phyloP scores from a whole-genome alignment of 169 alveolate genomes.

The Cryptosporidium sp. region DNA sequence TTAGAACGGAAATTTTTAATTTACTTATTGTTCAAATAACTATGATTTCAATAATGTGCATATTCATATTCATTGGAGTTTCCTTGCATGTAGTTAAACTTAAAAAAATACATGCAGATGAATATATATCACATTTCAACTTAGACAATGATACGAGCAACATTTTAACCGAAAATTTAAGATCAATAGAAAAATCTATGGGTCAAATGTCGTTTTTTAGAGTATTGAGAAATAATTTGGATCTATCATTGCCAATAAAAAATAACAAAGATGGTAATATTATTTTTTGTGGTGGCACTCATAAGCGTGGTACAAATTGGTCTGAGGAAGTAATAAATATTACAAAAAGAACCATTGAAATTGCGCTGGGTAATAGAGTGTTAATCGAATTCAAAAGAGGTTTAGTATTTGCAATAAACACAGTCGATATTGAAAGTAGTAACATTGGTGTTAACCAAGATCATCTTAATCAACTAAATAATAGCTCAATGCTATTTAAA shows the following conservation, averaged over 20 bases:
- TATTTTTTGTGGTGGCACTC: constrained; percentile 68
- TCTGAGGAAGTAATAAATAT: not conserved
- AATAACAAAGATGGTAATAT: constrained; percentile 14
- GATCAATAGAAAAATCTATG: constrained; percentile 17
- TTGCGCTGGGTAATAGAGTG: constrained; percentile 13
- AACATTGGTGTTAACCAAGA: not conserved
- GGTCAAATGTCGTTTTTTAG: constrained; percentile 64
- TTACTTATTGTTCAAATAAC: constrained; percentile 38
- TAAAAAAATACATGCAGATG: constrained; percentile 45
- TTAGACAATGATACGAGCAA: not conserved
- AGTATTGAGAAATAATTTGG: not conserved
- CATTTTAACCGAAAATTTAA: constrained; percentile 3
- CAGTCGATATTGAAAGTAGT: not conserved
- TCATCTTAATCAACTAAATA: not conserved
- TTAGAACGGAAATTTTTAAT: constrained; percentile 6
- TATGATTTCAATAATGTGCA: constrained; percentile 55
- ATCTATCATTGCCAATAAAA: not conserved
- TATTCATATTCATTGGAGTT: constrained; percentile 51
- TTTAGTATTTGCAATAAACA: constrained; percentile 54
- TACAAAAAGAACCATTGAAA: constrained; percentile 9
- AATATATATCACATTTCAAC: constrained; percentile 18
- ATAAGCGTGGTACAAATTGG: constrained; percentile 49
- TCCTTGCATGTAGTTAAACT: constrained; percentile 57
- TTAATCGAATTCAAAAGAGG: constrained; percentile 61
- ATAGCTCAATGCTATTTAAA: constrained; percentile 11